Evolutionary conservation across 2,329 filamentous ascomycete species (phyloP), one percentile per base, ranked within the genome.

Genomic region (Leptodontidium sp.): DNA sequence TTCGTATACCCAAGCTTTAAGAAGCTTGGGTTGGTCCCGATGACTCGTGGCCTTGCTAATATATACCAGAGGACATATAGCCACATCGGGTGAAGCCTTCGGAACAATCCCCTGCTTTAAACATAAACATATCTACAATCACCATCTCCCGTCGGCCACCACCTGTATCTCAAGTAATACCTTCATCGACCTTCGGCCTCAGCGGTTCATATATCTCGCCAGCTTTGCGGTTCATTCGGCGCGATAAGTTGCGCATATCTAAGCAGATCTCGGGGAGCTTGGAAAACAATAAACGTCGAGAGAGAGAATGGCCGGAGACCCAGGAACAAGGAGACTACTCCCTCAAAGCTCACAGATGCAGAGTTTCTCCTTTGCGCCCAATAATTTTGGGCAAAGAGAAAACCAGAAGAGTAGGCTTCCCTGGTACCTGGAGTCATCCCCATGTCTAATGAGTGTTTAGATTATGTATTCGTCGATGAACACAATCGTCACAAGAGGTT

Each of bases 401-500:
- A 93, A 92, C 70, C 92, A 95, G 78, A 95, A 94, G 84, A 95
- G 92, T 95, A 84, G 85, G 90, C 66, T 17, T 52, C 29, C 38
- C 55, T 35, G 9, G 29, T 52, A 2, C 4, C 6, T 38, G 43
- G 45, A 49, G 8, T 55, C 66, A 67, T 40, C 11, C 24, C 38
- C 45, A 61, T 24, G 62, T 70, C 80, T 82, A 75, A 83, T 74
- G 68, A 74, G 72, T 21, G 65, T 71, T 65, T 78, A 97, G 94
- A 98, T 80, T 98, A 98, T 92, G 96, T 98, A 76, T 98, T 98
- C 79, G 96, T 98, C 68, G 95, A 98, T 81, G 95, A 98, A 81
- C 96, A 98, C 81, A 98, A 98, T 83, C 91, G 96, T 72, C 96
- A 98, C 82, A 98, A 98, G 82, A 89, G 95, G 76, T 84, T 98